Evolutionary conservation across 441 rosid genomes (phyloP), one percentile per base, ranked within the genome.

Genomic region (Gossypium laxum): DNA sequence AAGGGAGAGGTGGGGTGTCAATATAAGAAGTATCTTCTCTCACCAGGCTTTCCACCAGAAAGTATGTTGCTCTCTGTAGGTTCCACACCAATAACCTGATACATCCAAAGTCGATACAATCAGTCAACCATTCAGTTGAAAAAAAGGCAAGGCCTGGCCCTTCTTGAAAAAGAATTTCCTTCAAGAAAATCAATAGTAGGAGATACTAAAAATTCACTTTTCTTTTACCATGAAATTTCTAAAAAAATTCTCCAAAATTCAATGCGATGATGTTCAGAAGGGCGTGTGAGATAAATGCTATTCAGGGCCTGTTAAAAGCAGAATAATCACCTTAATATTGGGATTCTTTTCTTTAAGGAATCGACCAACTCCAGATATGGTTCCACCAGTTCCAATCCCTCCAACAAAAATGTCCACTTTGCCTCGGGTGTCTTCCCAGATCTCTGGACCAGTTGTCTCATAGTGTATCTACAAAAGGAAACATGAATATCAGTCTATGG

Each of bases 41-140:
- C 85, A 93, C 98, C 98, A 19, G 98, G 97, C 83, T 90, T 90
- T 81, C 98, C 98, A 75, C 98, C 98, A 17, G 95, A 85, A 52
- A 93, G 95, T 71, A 93, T 85, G 75, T 91, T 89, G 83, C 97
- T 93, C 76, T 93, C 98, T 2, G 77, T 21, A 48, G 98, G 98
- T 75, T 93, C 98, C 57, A 93, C 67, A 65, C 98, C 98, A 78
- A 93, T 89, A 58, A 93, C 84, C 98, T 93, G 84, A 80, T 72
- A 77, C 58, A 76, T 62, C 14, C 26, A 62, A 80, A 69, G 65
- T 55, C 64, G 77, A 66, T 54, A 50, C 71, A 71, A 72, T 76
- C 2, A 65, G 4, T 47, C 67, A 21, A 4, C 11, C 2, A 62
- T 19, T 43, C 62, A 50, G 22, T 14, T 18, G 32, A 4, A 7